Conservation (phyloP, 805 yeast genomes). For the Saccharomycopsis selenospora region DNA sequence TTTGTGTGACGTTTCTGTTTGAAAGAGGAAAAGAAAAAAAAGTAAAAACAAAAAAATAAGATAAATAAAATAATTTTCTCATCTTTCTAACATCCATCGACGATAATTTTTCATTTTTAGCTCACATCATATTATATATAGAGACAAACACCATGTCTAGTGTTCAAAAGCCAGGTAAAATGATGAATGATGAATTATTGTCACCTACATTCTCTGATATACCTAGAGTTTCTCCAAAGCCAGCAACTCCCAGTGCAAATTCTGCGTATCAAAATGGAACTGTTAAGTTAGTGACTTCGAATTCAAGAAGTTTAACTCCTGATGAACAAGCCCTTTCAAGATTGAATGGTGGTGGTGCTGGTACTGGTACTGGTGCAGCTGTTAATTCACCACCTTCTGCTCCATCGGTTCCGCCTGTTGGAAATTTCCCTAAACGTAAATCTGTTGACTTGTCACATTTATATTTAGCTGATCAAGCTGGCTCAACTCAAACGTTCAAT, state of each 20-base stretch:
- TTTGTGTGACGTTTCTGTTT: too few relatives aligned
- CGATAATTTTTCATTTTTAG: too few relatives aligned
- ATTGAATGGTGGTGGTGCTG: neutral
- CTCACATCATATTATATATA: too few relatives aligned
- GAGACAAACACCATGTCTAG: too few relatives aligned
- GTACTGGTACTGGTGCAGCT: neutral
- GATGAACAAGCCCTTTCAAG: conserved; percentile 4
- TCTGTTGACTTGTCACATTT: conserved; percentile 38
- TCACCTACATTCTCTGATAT: conserved; percentile 13
- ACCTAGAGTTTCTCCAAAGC: neutral
- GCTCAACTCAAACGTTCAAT: conserved; percentile 26
- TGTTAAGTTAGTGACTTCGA: conserved; percentile 7
- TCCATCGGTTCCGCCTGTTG: neutral
- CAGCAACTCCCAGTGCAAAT: neutral
- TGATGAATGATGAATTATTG: too few relatives aligned
- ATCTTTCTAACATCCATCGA: too few relatives aligned
- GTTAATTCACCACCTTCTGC: neutral
- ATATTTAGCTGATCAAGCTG: conserved; percentile 29
- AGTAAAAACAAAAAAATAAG: too few relatives aligned
- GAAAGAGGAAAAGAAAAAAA: too few relatives aligned
- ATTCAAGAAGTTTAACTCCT: conserved; percentile 2
- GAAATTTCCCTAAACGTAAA: conserved; percentile 24
- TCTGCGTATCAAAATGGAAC: neutral
- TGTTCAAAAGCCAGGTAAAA: too few relatives aligned
- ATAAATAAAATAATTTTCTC: too few relatives aligned